These are phyloP conservation scores for Clarireedia hainanense DNA, from an alignment of 2,329 filamentous ascomycete genomes.

Conservation along the genomic window DNA sequence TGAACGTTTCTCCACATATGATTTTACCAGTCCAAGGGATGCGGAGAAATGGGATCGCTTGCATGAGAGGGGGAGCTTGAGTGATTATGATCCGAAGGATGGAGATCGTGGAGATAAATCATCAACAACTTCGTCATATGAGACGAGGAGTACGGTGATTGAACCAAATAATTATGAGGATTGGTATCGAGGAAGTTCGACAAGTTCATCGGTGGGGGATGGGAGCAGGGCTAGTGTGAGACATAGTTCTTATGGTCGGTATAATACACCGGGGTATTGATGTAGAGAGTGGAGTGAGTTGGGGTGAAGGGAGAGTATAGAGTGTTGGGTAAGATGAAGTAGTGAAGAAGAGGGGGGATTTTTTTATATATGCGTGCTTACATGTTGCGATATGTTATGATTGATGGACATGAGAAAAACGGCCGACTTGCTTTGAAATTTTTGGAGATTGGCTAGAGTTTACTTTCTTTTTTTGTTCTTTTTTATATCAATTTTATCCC, in stretches of 20 bases:
- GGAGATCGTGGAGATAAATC: background rate
- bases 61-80: constrained; percentile 10
- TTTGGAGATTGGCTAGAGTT: too few relatives aligned
- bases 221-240: background rate
- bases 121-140: background rate
- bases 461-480: background rate
- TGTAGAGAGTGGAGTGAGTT: too few relatives aligned
- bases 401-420: background rate
- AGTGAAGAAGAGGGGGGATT: too few relatives aligned
- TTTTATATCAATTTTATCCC: too few relatives aligned
- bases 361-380: too few relatives aligned
- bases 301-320: too few relatives aligned
- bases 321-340: too few relatives aligned
- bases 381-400: too few relatives aligned
- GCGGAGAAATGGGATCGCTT: constrained; percentile 26
- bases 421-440: background rate
- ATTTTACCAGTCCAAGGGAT: constrained; percentile 26
- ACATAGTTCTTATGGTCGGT: constrained; percentile 7
- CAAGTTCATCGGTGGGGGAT: background rate
- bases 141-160: constrained; percentile 1
- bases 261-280: background rate
- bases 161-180: constrained; percentile 9
- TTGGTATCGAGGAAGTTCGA: constrained; percentile 8
- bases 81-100: constrained; percentile 4
- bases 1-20: constrained; percentile 15